These are phyloP conservation scores for Rhodomyrtus tomentosa DNA, from an alignment of 345 rosid genomes.

Conservation along the genomic window DNA sequence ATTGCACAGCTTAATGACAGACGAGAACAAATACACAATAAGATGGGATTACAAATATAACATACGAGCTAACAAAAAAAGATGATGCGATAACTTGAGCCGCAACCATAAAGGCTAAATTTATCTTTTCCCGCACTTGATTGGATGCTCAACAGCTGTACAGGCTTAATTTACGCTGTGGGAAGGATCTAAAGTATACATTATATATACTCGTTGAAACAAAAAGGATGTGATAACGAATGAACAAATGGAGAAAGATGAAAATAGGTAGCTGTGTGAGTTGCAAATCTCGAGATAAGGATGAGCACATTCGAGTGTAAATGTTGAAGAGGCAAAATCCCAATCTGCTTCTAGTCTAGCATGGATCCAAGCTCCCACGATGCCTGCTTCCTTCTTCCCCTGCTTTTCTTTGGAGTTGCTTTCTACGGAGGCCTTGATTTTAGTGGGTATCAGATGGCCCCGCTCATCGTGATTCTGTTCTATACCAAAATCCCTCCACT, in stretches of 20 bases:
- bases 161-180: background rate
- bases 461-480: background rate
- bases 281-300: background rate
- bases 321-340: background rate
- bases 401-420: background rate
- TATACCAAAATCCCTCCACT: background rate
- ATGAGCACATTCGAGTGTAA: background rate
- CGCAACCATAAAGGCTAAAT: background rate
- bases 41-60: background rate
- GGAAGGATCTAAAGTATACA: background rate
- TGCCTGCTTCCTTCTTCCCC: background rate
- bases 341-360: background rate
- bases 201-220: background rate
- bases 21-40: background rate
- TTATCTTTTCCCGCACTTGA: background rate
- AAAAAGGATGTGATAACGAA: background rate
- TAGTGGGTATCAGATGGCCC: background rate
- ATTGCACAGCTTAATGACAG: background rate
- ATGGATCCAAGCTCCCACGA: background rate
- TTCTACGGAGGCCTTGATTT: background rate
- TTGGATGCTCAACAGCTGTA: background rate
- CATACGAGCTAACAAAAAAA: background rate
- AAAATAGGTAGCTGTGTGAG: background rate
- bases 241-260: background rate
- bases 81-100: background rate